These are phyloP conservation scores for Tothia fuscella DNA, from an alignment of 2,329 filamentous ascomycete genomes.

Conservation along the genomic window DNA sequence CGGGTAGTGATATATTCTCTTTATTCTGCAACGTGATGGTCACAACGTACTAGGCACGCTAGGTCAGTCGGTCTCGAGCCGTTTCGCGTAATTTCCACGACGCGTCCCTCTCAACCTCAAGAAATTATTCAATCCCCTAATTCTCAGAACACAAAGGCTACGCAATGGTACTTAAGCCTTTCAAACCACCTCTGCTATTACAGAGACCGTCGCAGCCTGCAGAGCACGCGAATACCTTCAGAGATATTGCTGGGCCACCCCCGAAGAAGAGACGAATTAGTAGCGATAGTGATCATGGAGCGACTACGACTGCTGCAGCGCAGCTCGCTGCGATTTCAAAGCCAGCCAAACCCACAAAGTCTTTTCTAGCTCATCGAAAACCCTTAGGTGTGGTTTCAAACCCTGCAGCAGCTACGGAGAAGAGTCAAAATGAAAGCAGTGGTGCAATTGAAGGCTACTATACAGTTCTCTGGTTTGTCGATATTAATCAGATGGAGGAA, in stretches of 20 bases:
- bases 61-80: too few species aligned
- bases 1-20: too few species aligned
- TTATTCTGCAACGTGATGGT: too few species aligned
- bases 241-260: conserved; percentile 3
- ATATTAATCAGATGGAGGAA: background rate
- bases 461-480: conserved; percentile 8
- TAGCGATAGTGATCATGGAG: conserved; percentile 4
- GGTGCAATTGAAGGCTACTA: conserved; percentile 9
- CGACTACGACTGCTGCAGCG: conserved; percentile 4
- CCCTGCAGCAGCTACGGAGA: background rate
- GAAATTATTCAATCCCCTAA: too few species aligned
- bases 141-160: too few species aligned
- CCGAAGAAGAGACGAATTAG: conserved; percentile 6
- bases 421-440: background rate
- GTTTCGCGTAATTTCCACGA: too few species aligned
- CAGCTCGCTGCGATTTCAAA: conserved; percentile 3
- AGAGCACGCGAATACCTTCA: background rate
- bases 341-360: conserved; percentile 3
- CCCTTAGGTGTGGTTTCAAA: conserved; percentile 1
- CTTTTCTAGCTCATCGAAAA: conserved; percentile 5
- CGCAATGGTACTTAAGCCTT: conserved; percentile 8
- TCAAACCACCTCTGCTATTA: conserved; percentile 11
- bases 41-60: too few species aligned
- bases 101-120: too few species aligned
- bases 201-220: background rate